A percentile compares a stretch with the other conserved stretches of the same genome.
These are phyloP conservation scores for Xylaria cubensis DNA, from an alignment of 495 filamentous ascomycete species.

Conservation along the genomic window DNA sequence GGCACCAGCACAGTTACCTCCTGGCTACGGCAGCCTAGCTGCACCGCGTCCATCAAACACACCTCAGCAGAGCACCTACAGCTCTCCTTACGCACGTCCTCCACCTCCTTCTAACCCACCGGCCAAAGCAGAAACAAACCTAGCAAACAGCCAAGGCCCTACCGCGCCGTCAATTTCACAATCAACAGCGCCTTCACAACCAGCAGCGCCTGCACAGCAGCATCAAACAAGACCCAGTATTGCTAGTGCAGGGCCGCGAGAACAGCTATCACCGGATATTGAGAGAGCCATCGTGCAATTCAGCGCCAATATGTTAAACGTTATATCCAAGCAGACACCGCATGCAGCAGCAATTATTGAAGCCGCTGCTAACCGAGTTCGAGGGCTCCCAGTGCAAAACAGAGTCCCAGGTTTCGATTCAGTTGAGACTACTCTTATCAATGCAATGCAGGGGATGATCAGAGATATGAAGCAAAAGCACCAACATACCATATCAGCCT, in stretches of 20 bases:
- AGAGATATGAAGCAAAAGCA: slow-evolving; percentile 39
- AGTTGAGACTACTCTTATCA: slow-evolving; percentile 37
- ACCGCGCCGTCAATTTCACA: slow-evolving; percentile 29
- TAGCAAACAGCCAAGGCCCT: slow-evolving; percentile 30
- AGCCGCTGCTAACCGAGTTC: slow-evolving; percentile 36
- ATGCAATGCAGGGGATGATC: slow-evolving; percentile 39
- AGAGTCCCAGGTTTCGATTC: slow-evolving; percentile 38
- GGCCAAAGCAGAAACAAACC: slow-evolving; percentile 31
- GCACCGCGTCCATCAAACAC: slow-evolving; percentile 42
- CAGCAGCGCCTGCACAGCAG: slow-evolving; percentile 22
- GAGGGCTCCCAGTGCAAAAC: slow-evolving; percentile 36
- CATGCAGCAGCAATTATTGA: slow-evolving; percentile 40
- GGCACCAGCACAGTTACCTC: slow-evolving; percentile 43
- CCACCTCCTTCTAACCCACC: slow-evolving; percentile 37
- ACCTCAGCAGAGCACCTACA: slow-evolving; percentile 48
- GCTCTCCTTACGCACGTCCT: slow-evolving; percentile 52
- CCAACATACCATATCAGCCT: slow-evolving; percentile 30
- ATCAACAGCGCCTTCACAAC: slow-evolving; percentile 18
- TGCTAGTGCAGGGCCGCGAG: slow-evolving; percentile 6
- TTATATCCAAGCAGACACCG: slow-evolving; percentile 35
- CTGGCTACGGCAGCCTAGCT: slow-evolving; percentile 37
- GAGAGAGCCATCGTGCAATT: slow-evolving; percentile 41
- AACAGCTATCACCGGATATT: slow-evolving; percentile 35
- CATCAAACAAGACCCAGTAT: slow-evolving; percentile 26
- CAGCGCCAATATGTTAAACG: slow-evolving; percentile 37